A percentile compares a stretch with the other conserved stretches of the same genome.
These are phyloP conservation scores for Asterophora lycoperdoides DNA, from an alignment of 768 basidiomycete genomes.

Conservation along the genomic window DNA sequence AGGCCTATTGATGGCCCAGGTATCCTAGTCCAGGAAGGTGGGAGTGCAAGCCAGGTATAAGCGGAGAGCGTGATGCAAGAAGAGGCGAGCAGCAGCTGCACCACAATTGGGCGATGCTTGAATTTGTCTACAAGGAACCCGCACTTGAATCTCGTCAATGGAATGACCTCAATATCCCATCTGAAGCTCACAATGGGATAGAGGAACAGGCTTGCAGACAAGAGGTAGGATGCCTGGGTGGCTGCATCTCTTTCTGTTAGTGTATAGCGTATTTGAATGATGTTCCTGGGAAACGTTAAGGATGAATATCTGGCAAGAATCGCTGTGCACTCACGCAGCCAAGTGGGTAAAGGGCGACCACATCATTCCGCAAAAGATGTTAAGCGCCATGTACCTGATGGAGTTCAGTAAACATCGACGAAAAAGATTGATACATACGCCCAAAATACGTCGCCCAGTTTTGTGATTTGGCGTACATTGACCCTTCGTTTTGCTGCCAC, in stretches of 20 bases:
- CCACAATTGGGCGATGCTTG: slow-evolving; percentile 52
- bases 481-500: slow-evolving; percentile 66
- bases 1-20: slow-evolving; percentile 58
- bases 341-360: slow-evolving; percentile 80
- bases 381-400: slow-evolving; percentile 66
- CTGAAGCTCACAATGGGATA: slow-evolving; percentile 57
- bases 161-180: neutral
- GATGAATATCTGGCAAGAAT: neutral
- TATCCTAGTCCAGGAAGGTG: slow-evolving; percentile 50
- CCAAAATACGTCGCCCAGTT: slow-evolving; percentile 77
- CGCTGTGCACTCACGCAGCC: slow-evolving; percentile 48
- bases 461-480: slow-evolving; percentile 52
- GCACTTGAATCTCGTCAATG: slow-evolving; percentile 33
- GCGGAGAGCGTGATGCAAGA: slow-evolving; percentile 56
- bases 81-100: slow-evolving; percentile 54
- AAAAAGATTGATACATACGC: slow-evolving; percentile 40
- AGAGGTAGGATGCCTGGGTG: slow-evolving; percentile 62
- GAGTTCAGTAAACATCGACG: slow-evolving; percentile 4
- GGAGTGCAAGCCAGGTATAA: slow-evolving; percentile 64
- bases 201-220: slow-evolving; percentile 63
- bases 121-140: slow-evolving; percentile 63
- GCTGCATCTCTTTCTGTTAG: slow-evolving; percentile 59
- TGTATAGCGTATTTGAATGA: slow-evolving; percentile 64
- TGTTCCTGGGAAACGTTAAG: slow-evolving; percentile 44
- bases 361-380: slow-evolving; percentile 69